phyloP scores from a whole-genome alignment of 768 basidiomycete species.

The Termitomyces sp. region DNA sequence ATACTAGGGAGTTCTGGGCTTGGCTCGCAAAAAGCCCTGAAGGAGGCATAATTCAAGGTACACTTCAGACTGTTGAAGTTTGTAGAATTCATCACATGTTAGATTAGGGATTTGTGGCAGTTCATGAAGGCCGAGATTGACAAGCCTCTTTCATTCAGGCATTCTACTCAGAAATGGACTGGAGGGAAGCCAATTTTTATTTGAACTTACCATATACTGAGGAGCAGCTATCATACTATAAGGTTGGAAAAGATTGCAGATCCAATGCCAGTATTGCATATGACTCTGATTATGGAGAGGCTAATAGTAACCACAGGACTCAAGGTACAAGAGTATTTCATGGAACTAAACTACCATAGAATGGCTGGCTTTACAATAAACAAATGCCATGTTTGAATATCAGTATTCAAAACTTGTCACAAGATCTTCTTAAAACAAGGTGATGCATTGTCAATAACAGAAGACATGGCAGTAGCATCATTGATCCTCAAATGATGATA shows the following conservation, averaged over 20 bases:
- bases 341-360: too few relatives aligned
- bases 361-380: too few relatives aligned
- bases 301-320: too few relatives aligned
- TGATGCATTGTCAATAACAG: constrained; percentile 34
- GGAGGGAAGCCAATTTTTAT: not conserved
- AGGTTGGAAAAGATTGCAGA: too few relatives aligned
- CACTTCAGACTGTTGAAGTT: not conserved
- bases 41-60: not conserved
- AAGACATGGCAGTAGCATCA: constrained; percentile 33
- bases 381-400: too few relatives aligned
- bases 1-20: not conserved
- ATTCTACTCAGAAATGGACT: not conserved
- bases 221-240: too few relatives aligned
- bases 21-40: not conserved
- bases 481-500: constrained; percentile 10
- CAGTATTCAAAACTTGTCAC: constrained; percentile 32
- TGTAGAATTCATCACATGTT: not conserved
- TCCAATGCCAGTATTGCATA: too few relatives aligned
- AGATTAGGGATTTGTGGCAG: not conserved
- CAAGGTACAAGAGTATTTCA: too few relatives aligned
- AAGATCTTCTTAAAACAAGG: constrained; percentile 30
- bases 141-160: not conserved
- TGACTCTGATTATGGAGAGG: too few relatives aligned
- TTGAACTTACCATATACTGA: not conserved
- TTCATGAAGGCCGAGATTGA: not conserved